Evolutionary conservation across 2,329 filamentous ascomycete genomes (phyloP).

Genomic region (Arthroderma sp.): DNA sequence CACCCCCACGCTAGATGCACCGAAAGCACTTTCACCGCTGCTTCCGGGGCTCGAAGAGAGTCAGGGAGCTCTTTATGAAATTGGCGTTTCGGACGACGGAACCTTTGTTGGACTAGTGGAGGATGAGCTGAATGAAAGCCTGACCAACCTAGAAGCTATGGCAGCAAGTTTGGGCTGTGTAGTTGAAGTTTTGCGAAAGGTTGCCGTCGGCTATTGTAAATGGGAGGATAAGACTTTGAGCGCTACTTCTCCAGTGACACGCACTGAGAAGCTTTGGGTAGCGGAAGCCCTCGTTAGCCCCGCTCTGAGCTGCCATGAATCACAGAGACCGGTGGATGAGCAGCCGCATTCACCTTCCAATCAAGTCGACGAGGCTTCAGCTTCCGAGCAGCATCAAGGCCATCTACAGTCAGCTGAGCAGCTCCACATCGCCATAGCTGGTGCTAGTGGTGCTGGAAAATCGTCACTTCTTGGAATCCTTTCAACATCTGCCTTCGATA

Average conservation of each 20-base stretch:
- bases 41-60: conserved; percentile 78
- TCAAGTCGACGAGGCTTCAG: not conserved
- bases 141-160: conserved; percentile 77
- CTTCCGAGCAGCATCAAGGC: conserved; percentile 1
- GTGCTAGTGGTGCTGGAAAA: conserved; percentile 83
- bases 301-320: conserved; percentile 31
- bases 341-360: not conserved
- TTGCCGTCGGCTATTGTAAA: conserved; percentile 75
- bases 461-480: conserved; percentile 80
- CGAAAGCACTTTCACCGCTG: conserved; percentile 41
- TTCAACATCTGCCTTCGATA: conserved; percentile 77
- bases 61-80: conserved; percentile 85
- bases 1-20: conserved; percentile 44
- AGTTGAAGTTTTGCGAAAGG: conserved; percentile 67
- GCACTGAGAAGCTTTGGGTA: conserved; percentile 58
- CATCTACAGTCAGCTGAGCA: conserved; percentile 25
- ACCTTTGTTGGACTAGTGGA: conserved; percentile 75
- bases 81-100: conserved; percentile 90
- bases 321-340: conserved; percentile 22
- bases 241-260: conserved; percentile 7
- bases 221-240: conserved; percentile 19
- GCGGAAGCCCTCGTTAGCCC: conserved; percentile 83
- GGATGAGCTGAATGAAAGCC: conserved; percentile 85
- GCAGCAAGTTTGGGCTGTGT: conserved; percentile 80
- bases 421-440: conserved; percentile 69